These are phyloP conservation scores for Dioszegia crocea DNA, from an alignment of 768 basidiomycete species.

Conservation along the genomic window DNA sequence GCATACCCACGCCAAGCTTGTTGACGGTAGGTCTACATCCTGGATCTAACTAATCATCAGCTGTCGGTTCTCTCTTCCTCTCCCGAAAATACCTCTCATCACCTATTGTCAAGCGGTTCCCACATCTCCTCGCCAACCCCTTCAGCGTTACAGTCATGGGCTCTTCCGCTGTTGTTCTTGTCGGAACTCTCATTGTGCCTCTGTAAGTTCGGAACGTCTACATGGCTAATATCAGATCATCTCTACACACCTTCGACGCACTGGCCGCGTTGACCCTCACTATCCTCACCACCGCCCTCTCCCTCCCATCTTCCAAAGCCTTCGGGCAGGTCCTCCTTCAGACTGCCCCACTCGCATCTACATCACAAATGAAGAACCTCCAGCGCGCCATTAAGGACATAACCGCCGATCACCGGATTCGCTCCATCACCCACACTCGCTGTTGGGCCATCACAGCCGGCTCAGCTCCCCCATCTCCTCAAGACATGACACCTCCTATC, in stretches of 20 bases:
- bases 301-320: constrained; percentile 76
- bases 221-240: not conserved
- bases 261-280: constrained; percentile 73
- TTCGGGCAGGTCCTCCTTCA: constrained; percentile 84
- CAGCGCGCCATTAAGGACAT: constrained; percentile 78
- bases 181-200: constrained; percentile 58
- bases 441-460: constrained; percentile 24
- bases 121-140: constrained; percentile 64
- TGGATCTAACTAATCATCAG: constrained; percentile 18
- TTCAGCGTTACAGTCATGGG: constrained; percentile 65
- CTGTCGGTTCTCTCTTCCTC: constrained; percentile 43
- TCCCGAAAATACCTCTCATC: constrained; percentile 20
- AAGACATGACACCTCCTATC: not conserved
- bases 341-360: constrained; percentile 62
- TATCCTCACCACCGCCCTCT: constrained; percentile 70
- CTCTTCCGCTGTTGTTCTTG: constrained; percentile 59
- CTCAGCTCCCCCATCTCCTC: constrained; percentile 9
- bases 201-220: constrained; percentile 52
- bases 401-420: constrained; percentile 30
- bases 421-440: constrained; percentile 36
- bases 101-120: constrained; percentile 15
- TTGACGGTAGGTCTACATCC: constrained; percentile 46
- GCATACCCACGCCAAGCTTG: constrained; percentile 50
- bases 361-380: constrained; percentile 73
- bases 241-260: constrained; percentile 65